Evolutionary conservation across 116 monocot species (phyloP), one percentile per base, ranked within the genome.

Genomic region (Phalaenopsis hybrid): DNA sequence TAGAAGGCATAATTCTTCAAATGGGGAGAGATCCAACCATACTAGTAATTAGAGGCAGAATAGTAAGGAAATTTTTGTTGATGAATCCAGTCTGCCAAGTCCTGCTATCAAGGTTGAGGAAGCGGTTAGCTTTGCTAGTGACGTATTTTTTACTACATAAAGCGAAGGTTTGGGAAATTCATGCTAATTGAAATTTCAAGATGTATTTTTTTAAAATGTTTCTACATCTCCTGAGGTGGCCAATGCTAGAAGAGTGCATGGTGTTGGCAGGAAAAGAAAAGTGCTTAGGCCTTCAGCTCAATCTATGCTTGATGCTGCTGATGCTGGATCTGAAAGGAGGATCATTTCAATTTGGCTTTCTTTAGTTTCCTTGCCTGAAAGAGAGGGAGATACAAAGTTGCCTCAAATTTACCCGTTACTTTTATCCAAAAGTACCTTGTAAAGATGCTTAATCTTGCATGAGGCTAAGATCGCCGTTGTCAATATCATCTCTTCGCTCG

Each of bases 331-430:
- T 82, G 90, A 89, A 65, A 88, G 74, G 80, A 86, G 88, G 31
- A 79, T 44, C 31, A 74, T 68, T 84, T 90, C 94, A 34, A 82
- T 98, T 76, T 98, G 97, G 97, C 86, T 98, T 70, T 92, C 91
- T n/a, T 82, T 98, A 75, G 77, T 94, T 86, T 87, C 91, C 17
- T 83, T 90, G 48, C 16, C 81, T 79, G 78, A 91, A 23, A 97
- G 97, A 88, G 82, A 90, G 86, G 87, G 82, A 75, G 89, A 82
- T 57, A 74, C 70, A 17, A 37, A 51, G 12, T 79, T 92, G 76
- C 93, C 91, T 79, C 94, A 93, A 81, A 80, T 89, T 31, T 31
- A 31, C 31, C 28, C 31, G 31, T 31, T 31, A 31, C 31, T 31
- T 31, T 31, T 31, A 31, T 31, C 31, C 31, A 31, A 31, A 31